phyloP scores from a whole-genome alignment of 306 rosid genomes.

The Cucumis cinereus region DNA sequence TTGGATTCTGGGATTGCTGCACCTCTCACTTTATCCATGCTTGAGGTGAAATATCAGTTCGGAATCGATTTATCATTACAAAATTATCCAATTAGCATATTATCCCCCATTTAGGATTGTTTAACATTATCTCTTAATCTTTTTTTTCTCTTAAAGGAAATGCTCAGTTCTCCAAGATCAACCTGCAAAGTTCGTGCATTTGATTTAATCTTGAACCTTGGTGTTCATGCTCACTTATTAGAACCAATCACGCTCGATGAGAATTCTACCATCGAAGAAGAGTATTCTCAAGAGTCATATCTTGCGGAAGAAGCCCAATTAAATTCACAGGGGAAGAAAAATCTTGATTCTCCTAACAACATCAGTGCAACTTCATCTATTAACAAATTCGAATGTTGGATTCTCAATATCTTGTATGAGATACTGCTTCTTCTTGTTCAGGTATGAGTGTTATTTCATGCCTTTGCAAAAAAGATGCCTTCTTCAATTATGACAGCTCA shows the following conservation, averaged over 20 bases:
- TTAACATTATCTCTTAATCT: conserved; percentile 15
- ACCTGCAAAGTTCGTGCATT: conserved; percentile 87
- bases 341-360: conserved; percentile 35
- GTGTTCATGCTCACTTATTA: conserved; percentile 94
- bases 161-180: conserved; percentile 72
- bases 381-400: conserved; percentile 73
- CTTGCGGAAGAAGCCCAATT: conserved; percentile 59
- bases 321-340: conserved; percentile 41
- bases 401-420: conserved; percentile 76
- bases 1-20: conserved; percentile 82
- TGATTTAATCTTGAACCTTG: conserved; percentile 94
- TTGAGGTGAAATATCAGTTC: conserved; percentile 53
- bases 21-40: conserved; percentile 96
- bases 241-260: conserved; percentile 64
- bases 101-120: not conserved
- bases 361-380: conserved; percentile 45
- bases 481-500: not conserved
- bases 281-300: conserved; percentile 68
- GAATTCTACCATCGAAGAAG: conserved; percentile 72
- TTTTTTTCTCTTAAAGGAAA: conserved; percentile 46
- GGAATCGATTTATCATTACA: not conserved
- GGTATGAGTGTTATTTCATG: conserved; percentile 32
- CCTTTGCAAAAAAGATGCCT: not conserved
- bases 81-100: not conserved
- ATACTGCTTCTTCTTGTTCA: conserved; percentile 90